phyloP scores from a whole-genome alignment of 2,329 filamentous ascomycete species.

The Exophiala sideris region DNA sequence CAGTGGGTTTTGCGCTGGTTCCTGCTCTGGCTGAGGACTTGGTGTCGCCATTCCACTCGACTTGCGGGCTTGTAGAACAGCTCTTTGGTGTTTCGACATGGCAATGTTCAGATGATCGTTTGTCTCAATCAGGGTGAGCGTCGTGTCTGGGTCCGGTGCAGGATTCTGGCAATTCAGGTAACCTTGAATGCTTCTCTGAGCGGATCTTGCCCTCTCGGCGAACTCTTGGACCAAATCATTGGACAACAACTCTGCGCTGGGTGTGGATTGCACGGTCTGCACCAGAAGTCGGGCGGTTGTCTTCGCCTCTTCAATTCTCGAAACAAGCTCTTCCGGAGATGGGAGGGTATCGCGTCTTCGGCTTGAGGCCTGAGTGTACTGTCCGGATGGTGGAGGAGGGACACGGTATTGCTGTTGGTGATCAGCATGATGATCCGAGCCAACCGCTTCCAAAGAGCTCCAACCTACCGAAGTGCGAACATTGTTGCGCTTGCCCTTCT shows the following conservation, averaged over 20 bases:
- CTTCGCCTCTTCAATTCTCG: constrained; percentile 81
- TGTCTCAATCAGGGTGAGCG: constrained; percentile 88
- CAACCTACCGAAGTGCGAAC: constrained; percentile 25
- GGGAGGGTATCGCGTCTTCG: constrained; percentile 51
- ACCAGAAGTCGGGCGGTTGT: constrained; percentile 89
- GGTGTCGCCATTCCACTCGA: constrained; percentile 17
- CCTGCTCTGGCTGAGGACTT: constrained; percentile 12
- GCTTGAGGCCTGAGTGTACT: constrained; percentile 40
- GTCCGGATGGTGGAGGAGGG: constrained; percentile 14
- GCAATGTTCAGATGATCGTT: constrained; percentile 86
- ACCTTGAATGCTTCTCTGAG: constrained; percentile 74
- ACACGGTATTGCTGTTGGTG: constrained; percentile 18
- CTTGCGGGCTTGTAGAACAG: constrained; percentile 60
- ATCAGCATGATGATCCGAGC: constrained; percentile 26
- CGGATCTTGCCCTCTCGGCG: constrained; percentile 75
- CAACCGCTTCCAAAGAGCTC: constrained; percentile 16
- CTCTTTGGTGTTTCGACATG: constrained; percentile 78
- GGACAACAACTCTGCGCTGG: constrained; percentile 67
- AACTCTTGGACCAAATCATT: constrained; percentile 96
- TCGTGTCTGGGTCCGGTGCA: constrained; percentile 84
- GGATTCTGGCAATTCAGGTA: constrained; percentile 82
- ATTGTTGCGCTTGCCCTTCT: constrained; percentile 66
- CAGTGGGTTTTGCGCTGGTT: constrained; percentile 3
- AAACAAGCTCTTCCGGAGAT: constrained; percentile 70
- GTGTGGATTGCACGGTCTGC: constrained; percentile 84